Base-by-base conservation (phyloP, 352 stramenopile genomes). In the Phytophthora cactorum region DNA sequence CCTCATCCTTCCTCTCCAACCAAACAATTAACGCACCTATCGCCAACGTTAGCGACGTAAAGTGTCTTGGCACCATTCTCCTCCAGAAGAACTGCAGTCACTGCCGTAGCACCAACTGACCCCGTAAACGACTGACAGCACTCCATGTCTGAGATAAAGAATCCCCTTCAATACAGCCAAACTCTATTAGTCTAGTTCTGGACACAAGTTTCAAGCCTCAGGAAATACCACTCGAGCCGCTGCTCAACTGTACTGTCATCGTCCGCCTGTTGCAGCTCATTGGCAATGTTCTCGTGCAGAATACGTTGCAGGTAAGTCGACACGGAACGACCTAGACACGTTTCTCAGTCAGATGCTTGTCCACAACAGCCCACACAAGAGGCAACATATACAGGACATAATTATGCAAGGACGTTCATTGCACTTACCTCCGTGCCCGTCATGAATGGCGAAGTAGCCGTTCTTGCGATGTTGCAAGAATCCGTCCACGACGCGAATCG, bases 361-460 rank as follows among this genome's bases (percentile, higher is more conserved):
- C 4, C 32, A 45, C 9, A 32, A 15, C 14, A 41, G 7, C 5
- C 28, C 49, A n/a, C 32, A 27, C 28, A 41, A 12, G 36, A 17
- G 12, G 5, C 36, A 43, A n/a, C 36, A 43, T n/a, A 11, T n/a
- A 43, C 36, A 43, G 12, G n/a, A 12, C 36, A 39, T 39, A 39
- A 39, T 9, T 39, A 39, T 31, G 50, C 15, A 45, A 49, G 3
- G 31, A 44, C 3, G 32, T n/a, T 1, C 9, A 36, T 36, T 56
- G 12, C 25, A 43, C 31, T n/a, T 36, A 92, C 86, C 87, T 74
- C 87, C 87, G 29, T 95, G 87, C 27, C 87, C 87, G 46, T 95
- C 87, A 65, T 91, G 86, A 25, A 95, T 78, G 7, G 74, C 83
- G 60, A 93, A 93, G 62, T 89, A 93, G n/a, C 87, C 83, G 59